Base-by-base conservation (phyloP, 2,329 filamentous ascomycete genomes). In the Pestalotiopsis fici region DNA sequence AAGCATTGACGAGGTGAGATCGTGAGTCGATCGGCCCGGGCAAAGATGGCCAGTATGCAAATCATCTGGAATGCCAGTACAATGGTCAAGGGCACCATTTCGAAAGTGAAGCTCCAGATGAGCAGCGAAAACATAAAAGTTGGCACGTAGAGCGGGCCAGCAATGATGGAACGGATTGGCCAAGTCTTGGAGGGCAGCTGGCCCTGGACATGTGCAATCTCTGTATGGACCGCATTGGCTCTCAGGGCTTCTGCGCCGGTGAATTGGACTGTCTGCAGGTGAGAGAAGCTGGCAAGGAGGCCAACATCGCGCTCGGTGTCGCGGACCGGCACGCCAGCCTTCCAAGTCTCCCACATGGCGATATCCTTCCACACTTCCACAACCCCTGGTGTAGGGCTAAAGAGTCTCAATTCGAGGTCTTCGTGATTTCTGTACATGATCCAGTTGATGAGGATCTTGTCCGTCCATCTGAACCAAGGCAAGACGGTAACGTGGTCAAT, bases 311-410 rank as follows among this genome's bases (percentile, higher is more conserved):
- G 67, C 50, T 69, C 67, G 9, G 65, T 50, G 3, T 67, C 65
- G 23, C 59, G 62, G 18, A 69, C 62, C 4, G 66, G 28, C 28
- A 35, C 28, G 18, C 56, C 55, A 15, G 43, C 39, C 9, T 25
- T 50, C 31, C 59, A 65, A 23, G 23, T 31, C 13, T 64, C 25
- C 62, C 62, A 67, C 56, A 69, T 56, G 21, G 18, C 18, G n/a
- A 69, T 27, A 28, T 69, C 66, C 65, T 66, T 67, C 67, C 67
- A 69, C 18, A 69, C 28, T 59, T 69, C 62, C 23, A 69, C 67
- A 4, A 56, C 43, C 18, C 67, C 62, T 13, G 57, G 59, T 21
- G 43, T n/a, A 35, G 63, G 43, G 18, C 59, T 65, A 31, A 65
- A 63, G 35, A 67, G 21, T 55, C 67, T 66, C n/a, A 69, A 4